These are phyloP conservation scores for Dipodascus geniculatus DNA, from an alignment of 805 yeast species.

Conservation along the genomic window DNA sequence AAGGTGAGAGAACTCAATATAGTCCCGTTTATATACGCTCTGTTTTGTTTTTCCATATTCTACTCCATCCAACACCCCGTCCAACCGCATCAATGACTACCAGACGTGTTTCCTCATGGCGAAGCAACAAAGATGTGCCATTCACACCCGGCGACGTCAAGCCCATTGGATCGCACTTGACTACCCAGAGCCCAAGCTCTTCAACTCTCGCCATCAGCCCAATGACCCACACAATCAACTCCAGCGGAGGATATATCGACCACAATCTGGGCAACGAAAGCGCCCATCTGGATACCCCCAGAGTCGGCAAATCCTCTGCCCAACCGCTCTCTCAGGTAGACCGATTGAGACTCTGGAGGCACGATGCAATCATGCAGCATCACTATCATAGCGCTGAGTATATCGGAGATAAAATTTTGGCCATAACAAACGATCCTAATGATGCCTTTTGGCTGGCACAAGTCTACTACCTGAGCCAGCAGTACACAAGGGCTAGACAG, in stretches of 20 bases:
- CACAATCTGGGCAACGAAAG: not conserved
- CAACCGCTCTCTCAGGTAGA: slow-evolving; percentile 69
- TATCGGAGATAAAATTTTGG: slow-evolving; percentile 80
- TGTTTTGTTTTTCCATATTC: not conserved
- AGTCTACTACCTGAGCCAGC: slow-evolving; percentile 65
- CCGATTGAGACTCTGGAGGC: slow-evolving; percentile 79
- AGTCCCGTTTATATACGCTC: no score
- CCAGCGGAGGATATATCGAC: not conserved
- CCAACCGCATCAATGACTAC: not conserved
- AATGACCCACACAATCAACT: not conserved
- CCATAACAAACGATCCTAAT: slow-evolving; percentile 73
- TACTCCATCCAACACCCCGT: not conserved
- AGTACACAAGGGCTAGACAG: slow-evolving; percentile 68
- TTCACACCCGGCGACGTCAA: not conserved
- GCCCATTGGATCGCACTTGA: not conserved
- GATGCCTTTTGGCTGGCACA: slow-evolving; percentile 97
- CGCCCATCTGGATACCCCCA: not conserved
- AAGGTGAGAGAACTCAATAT: no score
- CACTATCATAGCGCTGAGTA: slow-evolving; percentile 83
- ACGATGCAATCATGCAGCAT: slow-evolving; percentile 86
- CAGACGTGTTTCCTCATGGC: not conserved
- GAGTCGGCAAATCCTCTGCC: not conserved
- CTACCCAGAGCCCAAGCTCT: slow-evolving; percentile 1
- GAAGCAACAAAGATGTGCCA: not conserved
- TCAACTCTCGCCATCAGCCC: slow-evolving; percentile 3